Conservation (phyloP, 2,329 filamentous ascomycete genomes). For the Aspergillus aculeatus region DNA sequence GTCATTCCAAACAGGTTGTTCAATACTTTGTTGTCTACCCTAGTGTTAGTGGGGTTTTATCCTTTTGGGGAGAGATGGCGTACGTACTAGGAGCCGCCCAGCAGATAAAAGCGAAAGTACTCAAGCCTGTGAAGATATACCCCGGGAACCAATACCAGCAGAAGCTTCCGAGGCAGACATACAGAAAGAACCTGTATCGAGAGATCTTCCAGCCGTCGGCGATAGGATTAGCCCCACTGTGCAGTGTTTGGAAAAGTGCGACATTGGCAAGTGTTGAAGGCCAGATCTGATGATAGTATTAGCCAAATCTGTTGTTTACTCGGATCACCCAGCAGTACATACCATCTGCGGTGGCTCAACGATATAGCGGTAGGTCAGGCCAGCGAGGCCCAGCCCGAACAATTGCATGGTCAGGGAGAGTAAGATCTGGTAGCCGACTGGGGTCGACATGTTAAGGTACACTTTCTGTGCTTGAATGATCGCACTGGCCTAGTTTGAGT, state of each 20-base stretch:
- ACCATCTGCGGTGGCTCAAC: conserved; percentile 38
- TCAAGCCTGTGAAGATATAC: conserved; percentile 30
- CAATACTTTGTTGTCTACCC: conserved; percentile 33
- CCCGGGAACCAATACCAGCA: conserved; percentile 32
- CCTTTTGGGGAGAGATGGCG: not conserved
- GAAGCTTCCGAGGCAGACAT: conserved; percentile 21
- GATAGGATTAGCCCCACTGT: conserved; percentile 33
- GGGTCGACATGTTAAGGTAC: conserved; percentile 40
- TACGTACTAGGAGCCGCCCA: conserved; percentile 46
- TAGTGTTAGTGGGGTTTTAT: conserved; percentile 22
- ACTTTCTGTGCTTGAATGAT: conserved; percentile 42
- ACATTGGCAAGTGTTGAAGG: conserved; percentile 36
- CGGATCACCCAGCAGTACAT: not conserved
- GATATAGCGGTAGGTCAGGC: conserved; percentile 35
- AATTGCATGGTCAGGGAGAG: conserved; percentile 39
- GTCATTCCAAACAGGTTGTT: conserved; percentile 43
- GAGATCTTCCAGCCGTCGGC: conserved; percentile 37
- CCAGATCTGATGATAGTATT: conserved; percentile 30
- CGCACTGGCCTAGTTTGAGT: conserved; percentile 39
- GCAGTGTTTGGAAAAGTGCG: conserved; percentile 36
- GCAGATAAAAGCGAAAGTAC: conserved; percentile 37
- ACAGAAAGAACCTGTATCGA: conserved; percentile 26
- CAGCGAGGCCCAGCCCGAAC: conserved; percentile 41
- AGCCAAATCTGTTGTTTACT: not conserved
- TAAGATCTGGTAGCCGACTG: conserved; percentile 38